phyloP scores from a whole-genome alignment of 805 yeast species.

The Myxozyma udenii region DNA sequence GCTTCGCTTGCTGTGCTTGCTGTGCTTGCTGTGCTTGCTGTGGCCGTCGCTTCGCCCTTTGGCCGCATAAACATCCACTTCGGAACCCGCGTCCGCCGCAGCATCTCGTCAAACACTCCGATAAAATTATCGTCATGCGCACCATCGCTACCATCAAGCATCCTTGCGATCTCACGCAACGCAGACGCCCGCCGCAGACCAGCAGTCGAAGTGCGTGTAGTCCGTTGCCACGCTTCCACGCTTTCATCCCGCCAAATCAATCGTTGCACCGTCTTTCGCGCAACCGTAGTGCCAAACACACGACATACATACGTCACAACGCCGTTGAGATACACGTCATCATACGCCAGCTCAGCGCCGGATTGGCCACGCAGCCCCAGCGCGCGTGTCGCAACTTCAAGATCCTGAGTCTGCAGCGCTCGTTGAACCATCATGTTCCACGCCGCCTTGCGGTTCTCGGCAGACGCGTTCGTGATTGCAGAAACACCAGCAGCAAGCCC shows the following conservation, averaged over 20 bases:
- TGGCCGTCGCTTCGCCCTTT: background rate
- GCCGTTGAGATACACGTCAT: conserved; percentile 4
- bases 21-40: background rate
- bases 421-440: conserved; percentile 9
- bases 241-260: background rate
- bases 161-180: background rate
- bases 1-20: too few species aligned
- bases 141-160: too few species aligned
- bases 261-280: conserved; percentile 9
- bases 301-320: conserved; percentile 5
- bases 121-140: background rate
- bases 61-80: background rate
- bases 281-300: conserved; percentile 10
- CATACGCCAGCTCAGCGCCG: background rate
- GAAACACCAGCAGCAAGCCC: conserved; percentile 8
- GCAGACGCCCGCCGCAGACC: background rate
- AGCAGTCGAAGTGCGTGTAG: background rate
- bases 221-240: background rate
- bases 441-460: conserved; percentile 2
- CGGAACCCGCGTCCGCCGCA: background rate
- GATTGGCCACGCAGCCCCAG: background rate
- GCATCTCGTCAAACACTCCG: background rate
- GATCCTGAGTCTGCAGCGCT: conserved; percentile 2
- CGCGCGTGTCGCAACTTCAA: conserved; percentile 1
- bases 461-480: background rate